phyloP scores from a whole-genome alignment of 1,139 yeast genomes.

The Magnusiomyces sp. region DNA sequence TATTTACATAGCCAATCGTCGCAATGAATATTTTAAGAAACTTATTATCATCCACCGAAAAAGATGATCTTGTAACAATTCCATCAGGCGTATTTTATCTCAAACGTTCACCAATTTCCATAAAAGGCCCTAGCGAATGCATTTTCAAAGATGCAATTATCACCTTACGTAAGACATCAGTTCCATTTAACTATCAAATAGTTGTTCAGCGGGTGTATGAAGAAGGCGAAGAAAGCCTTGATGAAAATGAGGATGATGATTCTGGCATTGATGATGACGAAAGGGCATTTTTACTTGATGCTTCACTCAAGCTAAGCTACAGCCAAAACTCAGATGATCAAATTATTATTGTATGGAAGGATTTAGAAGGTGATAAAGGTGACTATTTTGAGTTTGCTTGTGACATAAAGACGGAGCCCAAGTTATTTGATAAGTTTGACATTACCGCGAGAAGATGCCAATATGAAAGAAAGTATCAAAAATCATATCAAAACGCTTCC shows the following conservation, averaged over 20 bases:
- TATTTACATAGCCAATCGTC: not conserved
- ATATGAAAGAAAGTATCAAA: conserved; percentile 66
- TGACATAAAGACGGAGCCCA: conserved; percentile 49
- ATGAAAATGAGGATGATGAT: conserved; percentile 50
- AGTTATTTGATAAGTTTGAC: conserved; percentile 59
- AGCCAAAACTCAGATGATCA: conserved; percentile 37
- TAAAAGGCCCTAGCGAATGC: conserved; percentile 34
- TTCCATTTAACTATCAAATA: conserved; percentile 60
- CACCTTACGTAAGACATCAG: conserved; percentile 57
- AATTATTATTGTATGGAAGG: conserved; percentile 67
- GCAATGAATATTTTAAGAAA: conserved; percentile 71
- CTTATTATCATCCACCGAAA: conserved; percentile 52
- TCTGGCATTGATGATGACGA: conserved; percentile 46
- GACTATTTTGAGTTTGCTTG: conserved; percentile 78
- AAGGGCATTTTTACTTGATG: conserved; percentile 59
- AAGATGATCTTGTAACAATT: conserved; percentile 61
- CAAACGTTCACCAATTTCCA: conserved; percentile 38
- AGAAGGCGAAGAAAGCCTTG: conserved; percentile 54
- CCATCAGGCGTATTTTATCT: conserved; percentile 78
- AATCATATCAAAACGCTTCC: conserved; percentile 26
- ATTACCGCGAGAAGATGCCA: conserved; percentile 56
- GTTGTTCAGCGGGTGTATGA: conserved; percentile 61
- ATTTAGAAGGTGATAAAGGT: conserved; percentile 76
- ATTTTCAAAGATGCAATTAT: conserved; percentile 70
- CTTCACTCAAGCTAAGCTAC: conserved; percentile 46